These are phyloP conservation scores for Xylaria flabelliformis DNA, from an alignment of 495 filamentous ascomycete genomes.

Conservation along the genomic window DNA sequence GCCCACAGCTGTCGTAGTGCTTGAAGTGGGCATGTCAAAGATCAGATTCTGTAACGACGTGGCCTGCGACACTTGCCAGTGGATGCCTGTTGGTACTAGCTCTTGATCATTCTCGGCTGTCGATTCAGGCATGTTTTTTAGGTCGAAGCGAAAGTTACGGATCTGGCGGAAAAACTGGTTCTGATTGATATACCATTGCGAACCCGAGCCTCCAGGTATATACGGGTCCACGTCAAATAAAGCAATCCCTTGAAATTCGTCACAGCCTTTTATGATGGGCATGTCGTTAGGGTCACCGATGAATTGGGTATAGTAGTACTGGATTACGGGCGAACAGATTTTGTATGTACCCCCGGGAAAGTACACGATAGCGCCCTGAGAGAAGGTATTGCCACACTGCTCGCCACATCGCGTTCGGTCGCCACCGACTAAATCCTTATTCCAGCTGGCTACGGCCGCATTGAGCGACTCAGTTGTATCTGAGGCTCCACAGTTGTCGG, in stretches of 20 bases:
- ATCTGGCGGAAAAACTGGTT: constrained; percentile 49
- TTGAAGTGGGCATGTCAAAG: constrained; percentile 54
- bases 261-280: constrained; percentile 74
- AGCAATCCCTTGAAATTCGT: constrained; percentile 64
- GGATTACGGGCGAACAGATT: constrained; percentile 63
- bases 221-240: constrained; percentile 38
- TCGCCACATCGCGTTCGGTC: background rate
- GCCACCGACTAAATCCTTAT: constrained; percentile 18
- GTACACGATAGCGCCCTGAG: constrained; percentile 57
- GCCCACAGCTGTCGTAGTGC: constrained; percentile 44
- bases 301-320: constrained; percentile 71
- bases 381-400: constrained; percentile 13
- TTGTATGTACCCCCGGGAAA: constrained; percentile 71
- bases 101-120: constrained; percentile 38
- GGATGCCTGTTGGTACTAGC: constrained; percentile 40
- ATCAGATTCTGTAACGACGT: constrained; percentile 56
- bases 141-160: constrained; percentile 48
- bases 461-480: constrained; percentile 79
- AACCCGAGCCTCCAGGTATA: constrained; percentile 3
- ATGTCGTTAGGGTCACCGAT: constrained; percentile 64
- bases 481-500: constrained; percentile 64
- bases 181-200: constrained; percentile 38
- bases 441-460: constrained; percentile 66
- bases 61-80: constrained; percentile 52
- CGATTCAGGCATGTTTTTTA: constrained; percentile 29